Evolutionary conservation across 202 grass and related monocot genomes (phyloP).

Genomic region (Carex arenaria): DNA sequence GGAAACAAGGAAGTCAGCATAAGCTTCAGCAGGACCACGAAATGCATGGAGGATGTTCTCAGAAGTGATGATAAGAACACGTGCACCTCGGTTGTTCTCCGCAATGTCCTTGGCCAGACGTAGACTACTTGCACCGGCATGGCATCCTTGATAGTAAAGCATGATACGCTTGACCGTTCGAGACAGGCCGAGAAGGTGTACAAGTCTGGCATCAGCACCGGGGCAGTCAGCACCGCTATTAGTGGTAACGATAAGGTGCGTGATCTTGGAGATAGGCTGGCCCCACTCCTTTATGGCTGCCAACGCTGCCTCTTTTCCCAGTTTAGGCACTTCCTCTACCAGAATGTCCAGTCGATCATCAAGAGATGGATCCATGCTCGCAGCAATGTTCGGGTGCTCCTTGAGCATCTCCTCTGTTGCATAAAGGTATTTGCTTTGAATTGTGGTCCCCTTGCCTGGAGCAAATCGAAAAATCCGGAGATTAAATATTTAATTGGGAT

Average conservation of each 20-base stretch:
- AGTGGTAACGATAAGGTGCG: constrained; percentile 27
- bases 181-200: constrained; percentile 29
- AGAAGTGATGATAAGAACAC: constrained; percentile 20
- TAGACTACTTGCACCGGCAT: constrained; percentile 10
- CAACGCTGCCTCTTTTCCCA: constrained; percentile 23
- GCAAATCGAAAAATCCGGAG: not conserved
- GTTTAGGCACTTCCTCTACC: constrained; percentile 24
- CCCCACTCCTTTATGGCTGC: constrained; percentile 24
- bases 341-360: constrained; percentile 25
- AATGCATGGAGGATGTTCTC: constrained; percentile 26
- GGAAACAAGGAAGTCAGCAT: constrained; percentile 24
- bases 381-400: constrained; percentile 24
- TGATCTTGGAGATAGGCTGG: constrained; percentile 24
- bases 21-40: constrained; percentile 13
- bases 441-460: constrained; percentile 24
- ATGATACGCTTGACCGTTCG: constrained; percentile 25
- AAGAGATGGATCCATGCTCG: constrained; percentile 25
- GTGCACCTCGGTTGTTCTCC: constrained; percentile 16
- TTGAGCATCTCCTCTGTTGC: constrained; percentile 2
- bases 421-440: constrained; percentile 23
- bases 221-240: constrained; percentile 29
- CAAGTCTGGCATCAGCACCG: constrained; percentile 26
- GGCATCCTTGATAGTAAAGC: constrained; percentile 33
- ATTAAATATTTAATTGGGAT: too few relatives aligned
- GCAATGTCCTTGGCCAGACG: constrained; percentile 26